phyloP scores from a whole-genome alignment of 108 stramenopile species.

The Skeletonema tropicum region DNA sequence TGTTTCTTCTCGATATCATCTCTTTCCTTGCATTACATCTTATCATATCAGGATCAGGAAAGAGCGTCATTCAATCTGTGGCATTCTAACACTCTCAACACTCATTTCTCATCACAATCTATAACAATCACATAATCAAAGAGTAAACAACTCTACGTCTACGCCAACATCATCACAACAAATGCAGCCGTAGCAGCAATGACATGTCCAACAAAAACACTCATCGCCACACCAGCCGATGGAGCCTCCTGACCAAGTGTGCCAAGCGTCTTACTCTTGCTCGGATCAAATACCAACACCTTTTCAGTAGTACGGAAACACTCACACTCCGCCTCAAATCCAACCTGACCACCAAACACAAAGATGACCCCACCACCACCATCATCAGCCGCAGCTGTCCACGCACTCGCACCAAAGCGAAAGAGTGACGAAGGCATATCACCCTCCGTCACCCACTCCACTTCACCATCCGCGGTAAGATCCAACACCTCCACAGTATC shows the following conservation, averaged over 20 bases:
- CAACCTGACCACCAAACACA: conserved; percentile 77
- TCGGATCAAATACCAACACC: conserved; percentile 45
- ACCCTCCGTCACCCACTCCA: conserved; percentile 47
- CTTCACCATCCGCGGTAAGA: conserved; percentile 8
- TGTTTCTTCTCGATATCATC: too few species aligned
- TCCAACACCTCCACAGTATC: conserved; percentile 63
- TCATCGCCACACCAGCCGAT: conserved; percentile 5
- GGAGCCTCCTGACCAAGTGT: not conserved
- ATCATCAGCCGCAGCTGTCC: not conserved
- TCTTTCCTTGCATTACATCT: too few species aligned
- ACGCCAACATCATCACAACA: not conserved
- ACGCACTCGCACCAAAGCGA: conserved; percentile 64
- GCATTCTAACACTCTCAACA: too few species aligned
- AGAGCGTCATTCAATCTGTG: too few species aligned
- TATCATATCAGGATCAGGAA: too few species aligned
- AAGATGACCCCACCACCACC: conserved; percentile 42
- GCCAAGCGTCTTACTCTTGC: not conserved
- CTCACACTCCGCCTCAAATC: conserved; percentile 58
- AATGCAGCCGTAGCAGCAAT: not conserved
- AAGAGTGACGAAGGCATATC: conserved; percentile 63
- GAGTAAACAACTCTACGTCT: not conserved
- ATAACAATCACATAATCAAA: not conserved
- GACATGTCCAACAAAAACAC: conserved; percentile 16
- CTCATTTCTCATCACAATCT: too few species aligned
- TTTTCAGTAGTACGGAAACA: conserved; percentile 66